Conservation (phyloP, 2,329 filamentous ascomycete genomes). For the Nemania serpens region DNA sequence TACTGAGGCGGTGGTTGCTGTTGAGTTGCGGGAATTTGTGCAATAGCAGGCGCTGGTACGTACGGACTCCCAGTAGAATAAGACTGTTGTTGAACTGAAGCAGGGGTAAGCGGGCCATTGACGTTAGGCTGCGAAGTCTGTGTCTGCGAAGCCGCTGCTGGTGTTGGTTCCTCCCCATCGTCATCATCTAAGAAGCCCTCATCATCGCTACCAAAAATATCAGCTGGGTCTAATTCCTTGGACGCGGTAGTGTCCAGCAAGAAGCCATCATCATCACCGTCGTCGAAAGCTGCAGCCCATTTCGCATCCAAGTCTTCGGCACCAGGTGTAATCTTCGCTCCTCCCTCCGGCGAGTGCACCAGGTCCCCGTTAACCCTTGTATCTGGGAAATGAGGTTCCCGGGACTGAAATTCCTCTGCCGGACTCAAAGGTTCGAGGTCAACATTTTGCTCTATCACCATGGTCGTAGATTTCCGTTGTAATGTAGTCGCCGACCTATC, state of each 20-base stretch:
- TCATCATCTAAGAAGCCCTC: slow-evolving; percentile 82
- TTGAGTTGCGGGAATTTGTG: slow-evolving; percentile 35
- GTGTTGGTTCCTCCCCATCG: slow-evolving; percentile 52
- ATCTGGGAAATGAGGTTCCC: slow-evolving; percentile 19
- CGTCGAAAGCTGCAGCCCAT: slow-evolving; percentile 82
- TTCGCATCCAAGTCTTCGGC: slow-evolving; percentile 70
- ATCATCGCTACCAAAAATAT: slow-evolving; percentile 80
- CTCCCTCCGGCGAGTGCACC: slow-evolving; percentile 29
- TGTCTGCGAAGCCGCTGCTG: slow-evolving; percentile 32
- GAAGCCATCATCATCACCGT: slow-evolving; percentile 68
- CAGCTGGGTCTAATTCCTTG: slow-evolving; percentile 62
- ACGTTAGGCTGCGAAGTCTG: slow-evolving; percentile 32
- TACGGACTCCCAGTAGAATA: slow-evolving; percentile 49
- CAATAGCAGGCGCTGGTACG: slow-evolving; percentile 49
- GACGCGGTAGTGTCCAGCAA: slow-evolving; percentile 58
- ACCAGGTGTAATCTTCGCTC: slow-evolving; percentile 31
- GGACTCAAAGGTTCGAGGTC: slow-evolving; percentile 36
- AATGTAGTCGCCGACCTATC: slow-evolving; percentile 44
- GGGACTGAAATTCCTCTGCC: slow-evolving; percentile 27
- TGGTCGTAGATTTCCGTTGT: slow-evolving; percentile 72
- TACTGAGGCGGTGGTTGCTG: slow-evolving; percentile 37
- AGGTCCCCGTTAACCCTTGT: slow-evolving; percentile 33
- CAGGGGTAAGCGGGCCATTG: slow-evolving; percentile 45
- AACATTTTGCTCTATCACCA: slow-evolving; percentile 58
- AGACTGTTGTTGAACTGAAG: slow-evolving; percentile 32